Conservation (phyloP, 2,329 filamentous ascomycete genomes). For the Albophoma yamanashiensis region DNA sequence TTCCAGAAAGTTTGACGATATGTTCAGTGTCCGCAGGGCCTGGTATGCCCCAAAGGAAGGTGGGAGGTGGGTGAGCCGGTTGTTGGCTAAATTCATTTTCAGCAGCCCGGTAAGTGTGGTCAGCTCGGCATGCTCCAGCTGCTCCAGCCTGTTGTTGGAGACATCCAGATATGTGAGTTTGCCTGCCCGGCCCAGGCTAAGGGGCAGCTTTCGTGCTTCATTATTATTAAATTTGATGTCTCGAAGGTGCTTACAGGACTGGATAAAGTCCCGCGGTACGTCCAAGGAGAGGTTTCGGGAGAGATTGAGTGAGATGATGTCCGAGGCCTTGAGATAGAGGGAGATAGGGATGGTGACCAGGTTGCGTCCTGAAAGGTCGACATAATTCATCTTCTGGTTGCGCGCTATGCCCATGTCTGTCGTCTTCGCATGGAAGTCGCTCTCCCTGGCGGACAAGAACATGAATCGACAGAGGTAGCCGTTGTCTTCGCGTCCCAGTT, state of each 20-base stretch:
- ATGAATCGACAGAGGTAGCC: conserved; percentile 95
- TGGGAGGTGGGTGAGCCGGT: conserved; percentile 70
- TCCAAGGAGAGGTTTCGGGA: conserved; percentile 88
- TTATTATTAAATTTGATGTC: conserved; percentile 97
- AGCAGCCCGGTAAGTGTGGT: conserved; percentile 65
- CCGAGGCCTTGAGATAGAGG: conserved; percentile 79
- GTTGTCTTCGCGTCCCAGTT: conserved; percentile 92
- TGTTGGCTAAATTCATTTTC: conserved; percentile 90
- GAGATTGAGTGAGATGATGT: conserved; percentile 91
- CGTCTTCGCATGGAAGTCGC: conserved; percentile 55
- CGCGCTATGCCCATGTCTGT: conserved; percentile 76
- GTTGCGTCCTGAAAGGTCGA: conserved; percentile 83
- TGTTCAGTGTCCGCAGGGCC: conserved; percentile 70
- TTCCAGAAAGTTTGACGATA: conserved; percentile 87
- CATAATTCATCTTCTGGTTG: conserved; percentile 84
- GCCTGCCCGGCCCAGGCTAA: conserved; percentile 70
- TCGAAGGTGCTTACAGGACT: conserved; percentile 79
- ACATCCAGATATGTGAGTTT: conserved; percentile 84
- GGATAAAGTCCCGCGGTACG: conserved; percentile 91
- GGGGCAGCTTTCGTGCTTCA: conserved; percentile 76
- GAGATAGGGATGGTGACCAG: conserved; percentile 91
- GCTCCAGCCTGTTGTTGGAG: conserved; percentile 86
- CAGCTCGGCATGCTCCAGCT: conserved; percentile 76
- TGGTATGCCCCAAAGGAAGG: conserved; percentile 74
- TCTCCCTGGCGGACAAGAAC: conserved; percentile 82